phyloP scores from a whole-genome alignment of 179 eudicot genomes.

The Nepenthes alata region DNA sequence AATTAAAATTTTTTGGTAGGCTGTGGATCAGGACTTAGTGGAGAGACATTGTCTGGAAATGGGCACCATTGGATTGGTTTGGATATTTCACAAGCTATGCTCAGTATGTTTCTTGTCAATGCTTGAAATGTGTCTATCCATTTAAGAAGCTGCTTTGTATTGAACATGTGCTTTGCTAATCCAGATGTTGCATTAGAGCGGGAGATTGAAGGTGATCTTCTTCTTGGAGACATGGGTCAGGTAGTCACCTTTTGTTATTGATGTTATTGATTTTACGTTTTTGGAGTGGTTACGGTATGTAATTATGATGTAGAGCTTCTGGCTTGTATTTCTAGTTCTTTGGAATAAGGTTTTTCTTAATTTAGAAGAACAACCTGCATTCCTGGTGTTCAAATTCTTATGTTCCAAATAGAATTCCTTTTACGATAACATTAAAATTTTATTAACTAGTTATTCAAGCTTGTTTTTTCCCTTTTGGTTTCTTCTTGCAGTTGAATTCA shows the following conservation, averaged over 20 bases:
- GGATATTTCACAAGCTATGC: constrained; percentile 86
- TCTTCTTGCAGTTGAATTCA: too few species aligned
- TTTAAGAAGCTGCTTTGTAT: background rate
- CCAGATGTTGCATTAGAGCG: constrained; percentile 81
- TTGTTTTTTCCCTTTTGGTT: too few species aligned
- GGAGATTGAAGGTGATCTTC: constrained; percentile 82
- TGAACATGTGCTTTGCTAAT: constrained; percentile 8
- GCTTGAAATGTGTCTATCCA: background rate
- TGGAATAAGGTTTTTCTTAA: too few species aligned
- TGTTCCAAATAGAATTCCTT: too few species aligned
- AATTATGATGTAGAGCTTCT: too few species aligned
- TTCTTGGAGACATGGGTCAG: constrained; percentile 96
- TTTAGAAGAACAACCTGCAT: too few species aligned
- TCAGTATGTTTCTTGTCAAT: constrained; percentile 34
- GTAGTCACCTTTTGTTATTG: constrained; percentile 17
- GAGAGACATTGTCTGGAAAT: constrained; percentile 78
- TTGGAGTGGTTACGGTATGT: too few species aligned
- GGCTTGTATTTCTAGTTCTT: too few species aligned
- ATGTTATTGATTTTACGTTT: background rate
- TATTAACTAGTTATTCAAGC: too few species aligned
- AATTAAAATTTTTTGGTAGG: constrained; percentile 27
- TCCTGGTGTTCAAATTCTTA: too few species aligned
- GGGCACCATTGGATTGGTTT: constrained; percentile 95
- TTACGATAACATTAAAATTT: too few species aligned
- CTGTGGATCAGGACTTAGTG: constrained; percentile 95